These are phyloP conservation scores for Lithocarpus polystachyus DNA, from an alignment of 306 rosid genomes.

Conservation along the genomic window DNA sequence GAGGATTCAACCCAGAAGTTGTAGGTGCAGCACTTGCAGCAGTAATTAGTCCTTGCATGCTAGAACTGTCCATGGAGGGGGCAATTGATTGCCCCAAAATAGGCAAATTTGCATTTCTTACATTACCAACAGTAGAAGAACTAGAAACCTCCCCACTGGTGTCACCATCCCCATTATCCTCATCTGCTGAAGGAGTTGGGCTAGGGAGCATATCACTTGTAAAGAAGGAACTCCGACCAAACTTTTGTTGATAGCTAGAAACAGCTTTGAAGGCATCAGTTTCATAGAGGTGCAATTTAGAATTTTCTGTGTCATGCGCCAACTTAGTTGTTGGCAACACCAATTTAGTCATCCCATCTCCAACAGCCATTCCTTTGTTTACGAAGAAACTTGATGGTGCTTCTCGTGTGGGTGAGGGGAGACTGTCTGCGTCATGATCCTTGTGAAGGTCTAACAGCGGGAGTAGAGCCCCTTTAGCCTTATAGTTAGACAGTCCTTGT, in stretches of 20 bases:
- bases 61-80: constrained; percentile 36
- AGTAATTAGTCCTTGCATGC: constrained; percentile 34
- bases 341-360: constrained; percentile 35
- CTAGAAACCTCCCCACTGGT: constrained; percentile 72
- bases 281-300: constrained; percentile 64
- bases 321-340: constrained; percentile 35
- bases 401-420: constrained; percentile 94
- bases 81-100: constrained; percentile 36
- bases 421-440: constrained; percentile 92
- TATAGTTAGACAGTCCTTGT: constrained; percentile 49
- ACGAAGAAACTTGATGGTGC: constrained; percentile 50
- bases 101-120: constrained; percentile 30
- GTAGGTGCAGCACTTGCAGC: constrained; percentile 38
- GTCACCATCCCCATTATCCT: constrained; percentile 50
- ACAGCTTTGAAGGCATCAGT: constrained; percentile 88
- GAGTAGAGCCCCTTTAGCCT: constrained; percentile 61
- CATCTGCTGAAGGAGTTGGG: constrained; percentile 93
- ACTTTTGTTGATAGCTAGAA: constrained; percentile 90
- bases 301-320: constrained; percentile 33
- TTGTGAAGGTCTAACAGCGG: constrained; percentile 94
- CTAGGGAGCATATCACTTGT: constrained; percentile 81
- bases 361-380: constrained; percentile 36
- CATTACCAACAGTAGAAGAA: constrained; percentile 33
- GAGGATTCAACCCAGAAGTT: constrained; percentile 37
- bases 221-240: constrained; percentile 69